Evolutionary conservation across 768 basidiomycete species (phyloP), one percentile per base, ranked within the genome.

Genomic region (Xerocomellus amylosporus): DNA sequence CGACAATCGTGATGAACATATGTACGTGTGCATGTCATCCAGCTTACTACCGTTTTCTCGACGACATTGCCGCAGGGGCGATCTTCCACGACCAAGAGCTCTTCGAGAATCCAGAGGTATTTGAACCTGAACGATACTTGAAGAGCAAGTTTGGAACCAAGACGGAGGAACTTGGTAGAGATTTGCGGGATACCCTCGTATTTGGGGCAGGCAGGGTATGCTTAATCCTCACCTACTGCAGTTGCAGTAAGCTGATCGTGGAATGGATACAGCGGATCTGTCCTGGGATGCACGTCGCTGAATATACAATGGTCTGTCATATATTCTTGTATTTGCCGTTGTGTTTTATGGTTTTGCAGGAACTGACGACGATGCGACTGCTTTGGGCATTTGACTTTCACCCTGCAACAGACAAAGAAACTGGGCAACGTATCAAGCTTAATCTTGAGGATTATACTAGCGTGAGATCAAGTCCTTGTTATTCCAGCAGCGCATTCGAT

Each of bases 341-440:
- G 7, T 31, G 13, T n/a, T 24, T 7, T 8, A 39, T 12, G 14
- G 1, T 38, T 20, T 31, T 20, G 31, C 26, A 52, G 51, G 51
- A 37, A 22, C 17, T 52, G 19, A 14, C 51, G 10, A 52, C 51
- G 31, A 39, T 52, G 51, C 51, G 44, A 5, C 37, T 52, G 5
- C 44, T 52, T 52, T 52, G 51, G 51, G 51, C 51, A 5, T 53
- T 53, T 31, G 37, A 53, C 30, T 53, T 53, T 39, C 44, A 24
- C 8, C 51, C 51, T 13, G 51, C 26, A n/a, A 38, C 24, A 4
- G 51, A 53, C 34, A 37, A 28, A 15, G 37, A 2, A 8, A 53
- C 51, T 17, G 51, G n/a, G n/a, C 36, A 24, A 39, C 20, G 37
- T 10, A 46, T 53, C 17, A 30, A 46, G n/a, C 36, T 46, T n/a